These are phyloP conservation scores for Euryodendron excelsum DNA, from an alignment of 148 eudicot species.

Conservation along the genomic window DNA sequence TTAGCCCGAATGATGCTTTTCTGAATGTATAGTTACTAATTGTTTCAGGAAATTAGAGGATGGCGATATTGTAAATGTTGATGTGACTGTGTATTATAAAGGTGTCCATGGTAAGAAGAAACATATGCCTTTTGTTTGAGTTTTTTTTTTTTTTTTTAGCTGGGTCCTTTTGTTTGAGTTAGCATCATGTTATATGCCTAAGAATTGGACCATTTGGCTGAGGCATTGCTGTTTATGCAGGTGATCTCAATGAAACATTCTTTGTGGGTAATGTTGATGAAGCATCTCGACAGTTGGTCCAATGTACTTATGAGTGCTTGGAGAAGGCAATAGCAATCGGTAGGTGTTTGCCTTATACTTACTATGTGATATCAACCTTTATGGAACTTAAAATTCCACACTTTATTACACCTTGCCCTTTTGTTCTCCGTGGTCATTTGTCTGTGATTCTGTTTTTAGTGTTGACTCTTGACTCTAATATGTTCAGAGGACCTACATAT, in stretches of 20 bases:
- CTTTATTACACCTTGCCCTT: background rate
- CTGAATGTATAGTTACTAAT: conserved; percentile 9
- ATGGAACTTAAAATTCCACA: conserved; percentile 2
- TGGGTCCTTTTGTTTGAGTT: background rate
- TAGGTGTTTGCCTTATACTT: conserved; percentile 27
- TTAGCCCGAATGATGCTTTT: conserved; percentile 8
- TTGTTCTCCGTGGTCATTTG: background rate
- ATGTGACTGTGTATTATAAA: conserved; percentile 86
- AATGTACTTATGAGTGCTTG: conserved; percentile 93
- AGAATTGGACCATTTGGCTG: conserved; percentile 11
- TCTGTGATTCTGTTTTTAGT: background rate
- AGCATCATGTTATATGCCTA: background rate
- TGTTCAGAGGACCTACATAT: background rate
- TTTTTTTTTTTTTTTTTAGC: too few relatives aligned
- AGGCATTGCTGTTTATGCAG: conserved; percentile 37
- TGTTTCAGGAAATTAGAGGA: conserved; percentile 88
- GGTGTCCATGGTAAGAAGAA: conserved; percentile 95
- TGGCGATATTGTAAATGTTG: conserved; percentile 97
- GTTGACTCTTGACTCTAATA: background rate
- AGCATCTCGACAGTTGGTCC: conserved; percentile 70
- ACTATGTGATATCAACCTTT: background rate
- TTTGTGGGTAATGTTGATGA: conserved; percentile 99
- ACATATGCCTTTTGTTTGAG: background rate
- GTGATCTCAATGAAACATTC: conserved; percentile 96
- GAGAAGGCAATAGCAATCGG: conserved; percentile 95